Base-by-base conservation (phyloP, 2,329 filamentous ascomycete genomes). In the Talaromyces sp. region DNA sequence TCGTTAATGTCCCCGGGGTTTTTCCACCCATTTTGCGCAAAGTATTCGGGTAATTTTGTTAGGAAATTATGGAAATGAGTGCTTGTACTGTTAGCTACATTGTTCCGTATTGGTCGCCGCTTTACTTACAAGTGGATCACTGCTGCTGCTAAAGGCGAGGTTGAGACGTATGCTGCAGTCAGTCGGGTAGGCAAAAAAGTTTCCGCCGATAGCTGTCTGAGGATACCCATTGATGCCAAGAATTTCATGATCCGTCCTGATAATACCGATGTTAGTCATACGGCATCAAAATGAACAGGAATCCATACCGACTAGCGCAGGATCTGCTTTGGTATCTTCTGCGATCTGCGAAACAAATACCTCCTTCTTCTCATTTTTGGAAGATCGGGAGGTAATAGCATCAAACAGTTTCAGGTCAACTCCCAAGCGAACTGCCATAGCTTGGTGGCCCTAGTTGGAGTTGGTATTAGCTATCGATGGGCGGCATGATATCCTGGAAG, bases 11-110 rank as follows among this genome's bases (percentile, higher is more conserved):
- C 69, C 0, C 56, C 57, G 2, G 73, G 75, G 58, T 59, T 67
- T 13, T 65, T 62, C 64, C 73, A 76, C 1, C 62, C 68, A 11
- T 66, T 72, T 25, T 63, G n/a, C 11, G 68, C 65, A 19, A 74
- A 68, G 53, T 71, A 73, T 2, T 70, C 66, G 8, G 65, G 65
- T 6, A 71, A 59, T 4, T 63, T 63, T 1, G 66, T n/a, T 3
- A 39, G 17, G 17, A 39, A 39, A 39, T 8, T n/a, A 7, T 39
- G 36, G 17, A 39, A 39, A 5, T 39, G 36, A n/a, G 36, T 39
- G 17, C 36, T 39, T 8, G 15, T 39, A 17, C 17, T 39, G 15
- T 39, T 39, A 39, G 36, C 17, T n/a, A n/a, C 15, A n/a, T 39
- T 7, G 1, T 39, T n/a, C 36, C 7, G 17, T n/a, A 17, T 39